Base-by-base conservation (phyloP, 2,329 filamentous ascomycete genomes). In the Nigrograna mackinnonii region DNA sequence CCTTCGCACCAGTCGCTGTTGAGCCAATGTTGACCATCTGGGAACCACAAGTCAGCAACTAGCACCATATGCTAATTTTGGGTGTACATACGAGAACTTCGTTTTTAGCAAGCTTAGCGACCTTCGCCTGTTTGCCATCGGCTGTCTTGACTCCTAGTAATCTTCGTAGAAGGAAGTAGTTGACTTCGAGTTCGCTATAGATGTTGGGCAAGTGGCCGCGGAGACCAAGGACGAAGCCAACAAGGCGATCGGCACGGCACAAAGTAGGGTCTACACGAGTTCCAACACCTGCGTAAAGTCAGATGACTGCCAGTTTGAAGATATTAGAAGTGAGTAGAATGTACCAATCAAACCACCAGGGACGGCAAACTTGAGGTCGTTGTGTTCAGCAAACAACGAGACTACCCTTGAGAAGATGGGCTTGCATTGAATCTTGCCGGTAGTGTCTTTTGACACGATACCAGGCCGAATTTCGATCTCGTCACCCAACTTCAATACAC, bases 391-490 rank as follows among this genome's bases (percentile, higher is more conserved):
- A 75, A 96, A 96, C 58, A 99, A 83, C 4, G 92, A 89, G 41
- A 97, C 89, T 50, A 99, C 89, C 57, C 92, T 84, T 68, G 89
- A 95, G 82, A 91, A 96, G 71, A 99, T 97, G 52, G 94, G 94
- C 58, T 89, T 92, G 83, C 94, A 97, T 76, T 95, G 89, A 47
- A 97, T 89, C 66, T 90, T 87, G 64, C 94, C 95, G 67, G 88
- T 85, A 58, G 95, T 90, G 67, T 97, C 92, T 70, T 94, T 91
- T 51, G 89, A 92, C 52, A 99, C 92, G 64, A 99, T 95, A 80
- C 94, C 94, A n/a, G 94, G 94, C 57, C 94, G 84, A 66, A 99
- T 99, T 74, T 99, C 94, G 57, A 99, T 95, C 78, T 99, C 94
- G 64, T 99, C 94, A 52, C 91, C 91, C 50, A 97, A 80, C 80